Percentiles rank a stretch among this genome's conserved stretches.
Conservation (phyloP, 768 basidiomycete genomes). For the Psilocybe subaeruginosa region DNA sequence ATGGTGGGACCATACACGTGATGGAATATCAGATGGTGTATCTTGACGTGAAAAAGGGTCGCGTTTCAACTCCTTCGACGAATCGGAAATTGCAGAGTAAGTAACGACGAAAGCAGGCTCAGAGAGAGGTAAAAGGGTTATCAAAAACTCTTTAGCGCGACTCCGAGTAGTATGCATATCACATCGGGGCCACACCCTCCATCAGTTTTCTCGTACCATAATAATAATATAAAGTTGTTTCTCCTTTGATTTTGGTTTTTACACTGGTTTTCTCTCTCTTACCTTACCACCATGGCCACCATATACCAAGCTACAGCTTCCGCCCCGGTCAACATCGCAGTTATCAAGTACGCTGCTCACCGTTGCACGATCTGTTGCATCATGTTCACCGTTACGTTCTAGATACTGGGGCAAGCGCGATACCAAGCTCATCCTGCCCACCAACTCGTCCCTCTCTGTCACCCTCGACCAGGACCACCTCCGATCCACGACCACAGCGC, state of each 20-base stretch:
- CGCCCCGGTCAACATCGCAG: constrained; percentile 97
- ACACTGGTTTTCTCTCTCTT: constrained; percentile 15
- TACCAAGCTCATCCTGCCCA: constrained; percentile 92
- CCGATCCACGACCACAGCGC: constrained; percentile 90
- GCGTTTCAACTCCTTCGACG: background rate
- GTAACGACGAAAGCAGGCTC: background rate
- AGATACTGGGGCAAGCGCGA: constrained; percentile 99
- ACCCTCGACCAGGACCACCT: constrained; percentile 97
- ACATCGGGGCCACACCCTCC: background rate
- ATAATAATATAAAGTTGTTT: background rate
- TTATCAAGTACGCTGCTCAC: constrained; percentile 74
- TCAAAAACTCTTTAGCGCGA: background rate
- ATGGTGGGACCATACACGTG: background rate
- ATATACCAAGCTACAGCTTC: constrained; percentile 85
- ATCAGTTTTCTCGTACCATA: constrained; percentile 8
- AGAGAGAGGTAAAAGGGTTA: background rate
- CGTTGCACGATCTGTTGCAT: background rate
- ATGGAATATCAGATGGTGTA: background rate
- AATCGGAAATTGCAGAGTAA: constrained; percentile 2
- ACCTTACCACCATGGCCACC: constrained; percentile 45
- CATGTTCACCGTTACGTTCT: background rate
- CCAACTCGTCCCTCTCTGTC: constrained; percentile 97
- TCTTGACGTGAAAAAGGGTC: background rate
- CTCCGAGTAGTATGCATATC: background rate
- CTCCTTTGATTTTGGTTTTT: constrained; percentile 2